Percentiles rank a stretch among this genome's conserved stretches.
Conservation (phyloP, 2,329 filamentous ascomycete species). For the Colletotrichum higginsianum region DNA sequence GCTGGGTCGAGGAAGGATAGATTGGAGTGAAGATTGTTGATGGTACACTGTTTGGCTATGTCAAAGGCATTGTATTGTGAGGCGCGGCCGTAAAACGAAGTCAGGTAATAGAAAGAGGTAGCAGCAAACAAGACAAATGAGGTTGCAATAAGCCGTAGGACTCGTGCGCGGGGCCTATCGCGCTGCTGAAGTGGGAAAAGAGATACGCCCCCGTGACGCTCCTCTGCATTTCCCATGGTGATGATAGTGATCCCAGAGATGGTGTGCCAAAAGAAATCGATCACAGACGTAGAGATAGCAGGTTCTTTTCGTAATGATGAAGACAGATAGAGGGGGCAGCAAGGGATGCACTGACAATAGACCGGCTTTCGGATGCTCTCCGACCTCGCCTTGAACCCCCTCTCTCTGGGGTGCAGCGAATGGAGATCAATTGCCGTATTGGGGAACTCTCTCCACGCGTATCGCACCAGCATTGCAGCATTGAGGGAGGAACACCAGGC, state of each 20-base stretch:
- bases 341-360: conserved; percentile 8
- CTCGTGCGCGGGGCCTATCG: neutral
- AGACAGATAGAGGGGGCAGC: neutral
- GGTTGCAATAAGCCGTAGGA: conserved; percentile 11
- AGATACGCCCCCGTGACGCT: neutral
- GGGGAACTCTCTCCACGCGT: conserved; percentile 15
- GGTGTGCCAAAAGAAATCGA: neutral
- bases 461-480: conserved; percentile 11
- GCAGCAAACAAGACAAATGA: conserved; percentile 11
- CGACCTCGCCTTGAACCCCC: conserved; percentile 33
- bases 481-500: conserved; percentile 4
- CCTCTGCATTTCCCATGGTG: conserved; percentile 6
- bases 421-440: conserved; percentile 25
- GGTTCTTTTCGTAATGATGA: neutral
- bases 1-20: conserved; percentile 67
- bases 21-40: conserved; percentile 64
- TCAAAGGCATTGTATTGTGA: neutral
- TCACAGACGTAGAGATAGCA: neutral
- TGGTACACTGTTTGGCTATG: conserved; percentile 62
- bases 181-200: neutral
- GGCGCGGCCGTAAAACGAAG: neutral
- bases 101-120: conserved; percentile 9
- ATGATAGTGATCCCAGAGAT: neutral
- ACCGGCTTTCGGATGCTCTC: conserved; percentile 24
- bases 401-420: conserved; percentile 22